These are phyloP conservation scores for Linum usitatissimum DNA, from an alignment of 345 rosid genomes.

Conservation along the genomic window DNA sequence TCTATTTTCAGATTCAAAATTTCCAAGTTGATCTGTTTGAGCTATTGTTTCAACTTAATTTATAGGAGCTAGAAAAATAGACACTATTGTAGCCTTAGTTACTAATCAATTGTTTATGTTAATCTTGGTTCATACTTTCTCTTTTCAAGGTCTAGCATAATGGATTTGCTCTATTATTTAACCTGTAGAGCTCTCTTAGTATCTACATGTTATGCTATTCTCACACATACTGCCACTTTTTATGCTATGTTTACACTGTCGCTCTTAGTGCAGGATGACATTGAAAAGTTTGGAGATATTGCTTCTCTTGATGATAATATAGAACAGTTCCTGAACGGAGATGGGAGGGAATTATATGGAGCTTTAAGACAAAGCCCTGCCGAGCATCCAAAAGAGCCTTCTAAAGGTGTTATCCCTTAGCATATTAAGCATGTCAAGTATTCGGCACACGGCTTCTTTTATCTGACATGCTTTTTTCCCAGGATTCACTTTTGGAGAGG, in stretches of 20 bases:
- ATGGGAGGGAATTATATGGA: constrained; percentile 37
- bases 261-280: constrained; percentile 44
- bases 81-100: too few relatives aligned
- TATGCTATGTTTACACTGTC: neutral
- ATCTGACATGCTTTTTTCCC: constrained; percentile 14
- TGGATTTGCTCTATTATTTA: neutral
- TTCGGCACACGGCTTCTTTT: neutral
- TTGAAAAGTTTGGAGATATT: constrained; percentile 42
- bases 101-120: too few relatives aligned
- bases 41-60: too few relatives aligned
- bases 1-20: too few relatives aligned
- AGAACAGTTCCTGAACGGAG: constrained; percentile 48
- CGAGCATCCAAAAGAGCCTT: constrained; percentile 36
- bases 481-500: constrained; percentile 51
- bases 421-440: neutral
- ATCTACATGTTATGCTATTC: too few relatives aligned
- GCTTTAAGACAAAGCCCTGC: constrained; percentile 32
- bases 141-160: neutral
- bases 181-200: too few relatives aligned
- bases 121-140: too few relatives aligned
- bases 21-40: too few relatives aligned
- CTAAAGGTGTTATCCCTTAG: constrained; percentile 36
- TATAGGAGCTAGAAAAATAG: too few relatives aligned
- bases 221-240: neutral
- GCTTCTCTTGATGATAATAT: constrained; percentile 47